Percentiles rank a stretch among this genome's conserved stretches.
phyloP scores from a whole-genome alignment of 768 basidiomycete genomes.

The Pholiota microspora region DNA sequence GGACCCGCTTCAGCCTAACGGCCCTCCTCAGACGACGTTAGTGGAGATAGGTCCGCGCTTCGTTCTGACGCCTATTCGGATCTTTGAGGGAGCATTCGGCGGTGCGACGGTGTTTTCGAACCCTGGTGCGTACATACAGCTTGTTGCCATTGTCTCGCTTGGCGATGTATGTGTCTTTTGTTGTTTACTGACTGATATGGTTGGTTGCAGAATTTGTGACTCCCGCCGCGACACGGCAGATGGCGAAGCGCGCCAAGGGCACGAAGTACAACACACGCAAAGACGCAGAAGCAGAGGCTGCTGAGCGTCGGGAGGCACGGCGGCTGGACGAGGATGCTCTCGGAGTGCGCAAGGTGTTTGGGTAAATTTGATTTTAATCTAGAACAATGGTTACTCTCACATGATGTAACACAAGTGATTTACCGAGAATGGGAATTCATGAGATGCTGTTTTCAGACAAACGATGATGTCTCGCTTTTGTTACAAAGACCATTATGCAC shows the following conservation, averaged over 20 bases:
- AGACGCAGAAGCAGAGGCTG: constrained; percentile 67
- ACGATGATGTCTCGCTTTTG: constrained; percentile 19
- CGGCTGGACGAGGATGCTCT: constrained; percentile 73
- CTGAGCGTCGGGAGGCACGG: constrained; percentile 60
- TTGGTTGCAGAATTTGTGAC: constrained; percentile 79
- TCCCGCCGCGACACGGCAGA: constrained; percentile 76
- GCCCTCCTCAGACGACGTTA: constrained; percentile 81
- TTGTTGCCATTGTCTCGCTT: constrained; percentile 17
- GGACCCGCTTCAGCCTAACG: constrained; percentile 85
- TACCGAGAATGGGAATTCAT: constrained; percentile 14
- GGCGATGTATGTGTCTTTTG: not conserved
- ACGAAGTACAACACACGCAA: constrained; percentile 82
- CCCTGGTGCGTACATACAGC: constrained; percentile 74
- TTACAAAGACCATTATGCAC: constrained; percentile 14
- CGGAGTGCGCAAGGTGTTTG: constrained; percentile 87
- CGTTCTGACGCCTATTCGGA: constrained; percentile 94
- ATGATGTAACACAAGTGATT: constrained; percentile 13
- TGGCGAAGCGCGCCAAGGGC: constrained; percentile 69
- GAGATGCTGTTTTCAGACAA: constrained; percentile 7
- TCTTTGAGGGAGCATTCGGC: constrained; percentile 96
- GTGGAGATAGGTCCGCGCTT: constrained; percentile 98
- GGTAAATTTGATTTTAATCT: constrained; percentile 36
- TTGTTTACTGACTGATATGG: not conserved
- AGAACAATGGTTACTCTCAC: constrained; percentile 18
- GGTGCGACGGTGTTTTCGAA: constrained; percentile 96